Evolutionary conservation across 2,329 filamentous ascomycete genomes (phyloP), one percentile per base, ranked within the genome.

Genomic region (Akanthomyces lecanii): DNA sequence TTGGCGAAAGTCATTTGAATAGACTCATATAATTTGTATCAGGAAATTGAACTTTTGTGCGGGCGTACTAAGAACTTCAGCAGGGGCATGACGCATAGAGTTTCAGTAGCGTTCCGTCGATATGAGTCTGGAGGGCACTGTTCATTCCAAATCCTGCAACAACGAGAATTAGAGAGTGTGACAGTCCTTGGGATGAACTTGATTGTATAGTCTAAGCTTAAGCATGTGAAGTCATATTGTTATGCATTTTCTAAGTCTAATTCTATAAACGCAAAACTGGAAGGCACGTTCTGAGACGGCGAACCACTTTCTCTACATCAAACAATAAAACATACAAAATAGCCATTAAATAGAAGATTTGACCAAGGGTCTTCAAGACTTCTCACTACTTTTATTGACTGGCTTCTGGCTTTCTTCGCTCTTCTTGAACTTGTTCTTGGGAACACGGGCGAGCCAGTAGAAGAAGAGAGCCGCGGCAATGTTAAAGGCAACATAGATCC

Each of bases 401-500:
- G 38, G 14, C 3, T 16, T 40, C 14, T 40, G 38, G 38, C 38
- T 30, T 14, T 30, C 25, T 21, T 65, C 52, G 33, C 53, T 50
- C 21, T 65, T 61, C 68, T 70, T 71, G 67, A 71, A 70, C 67
- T 72, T 72, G 54, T 38, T 45, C 58, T 69, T 69, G 0, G 72
- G 73, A 48, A 75, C 70, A 2, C 73, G 68, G 1, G 64, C 71
- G 67, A 79, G 65, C 75, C 75, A 82, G 67, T 83, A 82, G 50
- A 82, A 70, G 21, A 75, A 69, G 8, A 85, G 73, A 0, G 81
- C 81, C 0, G 74, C 80, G 38, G 72, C 67, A 48, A 83, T 71
- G 66, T 85, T 85, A 72, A 85, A 82, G 36, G 76, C 73, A 65
- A 83, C 78, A 63, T 81, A 85, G 0, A 76, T 79, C 74, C 80